A percentile compares a stretch with the other conserved stretches of the same genome.
phyloP scores from a whole-genome alignment of 2,329 filamentous ascomycete species.

The Trichoderma sp. region DNA sequence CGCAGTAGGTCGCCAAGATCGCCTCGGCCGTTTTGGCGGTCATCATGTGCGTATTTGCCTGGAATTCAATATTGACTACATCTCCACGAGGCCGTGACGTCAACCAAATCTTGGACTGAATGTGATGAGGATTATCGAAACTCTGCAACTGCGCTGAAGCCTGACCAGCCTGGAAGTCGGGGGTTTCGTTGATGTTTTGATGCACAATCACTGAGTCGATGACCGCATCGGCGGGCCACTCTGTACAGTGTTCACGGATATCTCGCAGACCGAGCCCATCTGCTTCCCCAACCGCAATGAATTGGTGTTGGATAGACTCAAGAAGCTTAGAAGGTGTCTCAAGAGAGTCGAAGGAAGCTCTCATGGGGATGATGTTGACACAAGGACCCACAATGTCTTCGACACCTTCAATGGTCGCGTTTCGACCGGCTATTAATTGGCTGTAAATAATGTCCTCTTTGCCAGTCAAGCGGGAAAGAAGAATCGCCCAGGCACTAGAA shows the following conservation, averaged over 20 bases:
- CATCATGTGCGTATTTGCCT: too few relatives aligned
- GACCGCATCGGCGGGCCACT: neutral
- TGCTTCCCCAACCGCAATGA: neutral
- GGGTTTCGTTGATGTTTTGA: too few relatives aligned
- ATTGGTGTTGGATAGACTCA: neutral
- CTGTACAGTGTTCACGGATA: neutral
- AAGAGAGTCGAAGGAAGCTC: neutral
- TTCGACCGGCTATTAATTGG: too few relatives aligned
- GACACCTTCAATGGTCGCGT: too few relatives aligned
- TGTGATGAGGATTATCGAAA: neutral
- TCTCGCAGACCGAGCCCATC: neutral
- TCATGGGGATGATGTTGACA: neutral
- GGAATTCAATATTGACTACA: neutral
- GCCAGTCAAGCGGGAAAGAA: too few relatives aligned
- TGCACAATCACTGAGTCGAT: too few relatives aligned
- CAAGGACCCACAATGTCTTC: too few relatives aligned
- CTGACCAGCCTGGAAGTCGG: neutral
- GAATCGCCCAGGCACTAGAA: too few relatives aligned
- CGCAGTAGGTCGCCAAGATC: too few relatives aligned
- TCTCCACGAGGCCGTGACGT: neutral
- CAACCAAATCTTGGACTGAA: neutral
- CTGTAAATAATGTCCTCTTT: too few relatives aligned
- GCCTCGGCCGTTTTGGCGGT: too few relatives aligned
- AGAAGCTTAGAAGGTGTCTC: neutral
- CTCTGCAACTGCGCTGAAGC: neutral